Evolutionary conservation across 2,329 filamentous ascomycete species (phyloP).

Genomic region (Alternaria sp.): DNA sequence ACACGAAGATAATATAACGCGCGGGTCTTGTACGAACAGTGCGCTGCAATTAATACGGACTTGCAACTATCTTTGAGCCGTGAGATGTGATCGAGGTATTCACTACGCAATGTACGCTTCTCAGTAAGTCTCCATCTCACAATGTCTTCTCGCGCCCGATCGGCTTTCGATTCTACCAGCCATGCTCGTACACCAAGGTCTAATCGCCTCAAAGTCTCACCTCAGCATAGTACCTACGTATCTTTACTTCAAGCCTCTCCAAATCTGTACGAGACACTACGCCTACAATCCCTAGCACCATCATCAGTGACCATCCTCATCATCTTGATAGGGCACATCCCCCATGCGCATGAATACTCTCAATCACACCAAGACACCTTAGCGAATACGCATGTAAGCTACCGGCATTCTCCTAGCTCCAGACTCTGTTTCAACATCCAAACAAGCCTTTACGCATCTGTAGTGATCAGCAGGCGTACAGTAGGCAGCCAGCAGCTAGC

Average conservation of each 20-base stretch:
- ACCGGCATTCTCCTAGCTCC: neutral
- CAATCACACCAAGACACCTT: neutral
- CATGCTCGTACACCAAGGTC: too few species aligned
- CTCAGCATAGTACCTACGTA: too few species aligned
- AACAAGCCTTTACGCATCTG: neutral
- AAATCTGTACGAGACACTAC: neutral
- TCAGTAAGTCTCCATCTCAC: neutral
- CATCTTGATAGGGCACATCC: neutral
- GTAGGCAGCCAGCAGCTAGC: neutral
- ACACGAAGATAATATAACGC: neutral
- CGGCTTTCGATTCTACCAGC: too few species aligned
- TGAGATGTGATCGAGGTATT: neutral
- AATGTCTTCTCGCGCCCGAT: neutral
- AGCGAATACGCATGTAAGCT: neutral
- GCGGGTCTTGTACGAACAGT: neutral
- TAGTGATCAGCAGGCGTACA: neutral
- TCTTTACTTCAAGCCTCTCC: neutral
- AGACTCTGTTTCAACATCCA: neutral
- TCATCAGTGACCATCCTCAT: neutral
- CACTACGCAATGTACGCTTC: neutral
- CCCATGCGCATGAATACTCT: neutral
- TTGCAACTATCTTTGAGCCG: neutral
- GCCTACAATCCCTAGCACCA: neutral
- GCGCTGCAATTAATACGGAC: neutral
- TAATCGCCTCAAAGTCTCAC: neutral